Evolutionary conservation across 495 filamentous ascomycete genomes (phyloP).

Genomic region (Aspergillus carlsbadensis): DNA sequence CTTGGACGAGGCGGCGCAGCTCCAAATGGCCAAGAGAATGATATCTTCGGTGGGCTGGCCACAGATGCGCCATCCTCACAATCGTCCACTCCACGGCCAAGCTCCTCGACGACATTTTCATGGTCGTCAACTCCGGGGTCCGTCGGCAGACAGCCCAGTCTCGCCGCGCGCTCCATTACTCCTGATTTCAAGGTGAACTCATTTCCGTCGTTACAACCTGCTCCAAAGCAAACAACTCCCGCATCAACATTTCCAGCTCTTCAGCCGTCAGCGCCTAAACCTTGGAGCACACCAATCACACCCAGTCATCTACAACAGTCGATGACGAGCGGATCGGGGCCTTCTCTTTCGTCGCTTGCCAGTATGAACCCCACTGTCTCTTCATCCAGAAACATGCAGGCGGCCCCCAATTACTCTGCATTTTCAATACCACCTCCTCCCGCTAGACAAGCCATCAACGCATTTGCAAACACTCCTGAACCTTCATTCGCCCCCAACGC

Average conservation of each 20-base stretch:
- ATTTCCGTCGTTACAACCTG: constrained; percentile 50
- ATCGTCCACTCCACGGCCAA: constrained; percentile 23
- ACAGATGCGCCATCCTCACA: constrained; percentile 31
- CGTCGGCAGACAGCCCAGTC: constrained; percentile 23
- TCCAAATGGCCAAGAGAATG: constrained; percentile 33
- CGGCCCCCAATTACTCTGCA: constrained; percentile 37
- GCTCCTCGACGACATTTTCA: constrained; percentile 43
- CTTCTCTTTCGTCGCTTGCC: constrained; percentile 29
- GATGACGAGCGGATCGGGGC: constrained; percentile 18
- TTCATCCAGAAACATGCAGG: constrained; percentile 23
- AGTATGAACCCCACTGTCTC: constrained; percentile 25
- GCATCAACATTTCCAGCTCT: constrained; percentile 31
- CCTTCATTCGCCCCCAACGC: constrained; percentile 22
- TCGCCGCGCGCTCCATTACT: constrained; percentile 48
- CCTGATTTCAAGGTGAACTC: constrained; percentile 50
- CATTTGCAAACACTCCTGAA: constrained; percentile 14
- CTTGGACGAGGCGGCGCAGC: constrained; percentile 54
- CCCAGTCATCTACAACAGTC: constrained; percentile 14
- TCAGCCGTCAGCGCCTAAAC: constrained; percentile 31
- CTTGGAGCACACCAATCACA: constrained; percentile 23
- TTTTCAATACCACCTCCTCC: constrained; percentile 51
- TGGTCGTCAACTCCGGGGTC: constrained; percentile 42
- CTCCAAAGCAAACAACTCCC: constrained; percentile 27
- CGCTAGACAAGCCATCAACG: constrained; percentile 11
- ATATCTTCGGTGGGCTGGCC: constrained; percentile 35